Percentiles rank a stretch among this genome's conserved stretches.
Evolutionary conservation across 2,329 filamentous ascomycete genomes (phyloP).

Genomic region (Westerdykella aurantiaca): DNA sequence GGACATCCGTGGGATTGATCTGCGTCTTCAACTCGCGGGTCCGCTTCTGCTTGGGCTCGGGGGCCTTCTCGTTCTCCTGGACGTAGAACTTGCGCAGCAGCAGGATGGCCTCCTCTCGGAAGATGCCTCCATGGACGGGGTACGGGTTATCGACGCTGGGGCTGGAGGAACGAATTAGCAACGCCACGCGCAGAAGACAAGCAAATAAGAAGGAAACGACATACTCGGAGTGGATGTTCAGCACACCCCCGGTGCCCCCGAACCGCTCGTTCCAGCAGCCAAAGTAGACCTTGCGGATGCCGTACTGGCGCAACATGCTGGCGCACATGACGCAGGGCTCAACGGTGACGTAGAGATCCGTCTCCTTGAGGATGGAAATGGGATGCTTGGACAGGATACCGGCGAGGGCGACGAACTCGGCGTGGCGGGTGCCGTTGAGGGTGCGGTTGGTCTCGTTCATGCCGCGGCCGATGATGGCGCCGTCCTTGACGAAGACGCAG

Average conservation of each 20-base stretch:
- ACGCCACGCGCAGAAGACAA: neutral
- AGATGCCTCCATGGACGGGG: constrained; percentile 79
- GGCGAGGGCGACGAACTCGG: constrained; percentile 84
- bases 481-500: constrained; percentile 82
- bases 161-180: constrained; percentile 29
- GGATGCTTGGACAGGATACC: constrained; percentile 60
- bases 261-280: constrained; percentile 96
- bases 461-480: constrained; percentile 73
- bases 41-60: constrained; percentile 60
- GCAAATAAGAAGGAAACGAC: constrained; percentile 15
- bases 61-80: constrained; percentile 87
- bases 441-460: constrained; percentile 83
- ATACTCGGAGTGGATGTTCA: constrained; percentile 72
- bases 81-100: constrained; percentile 91
- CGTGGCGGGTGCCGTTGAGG: constrained; percentile 72
- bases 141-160: constrained; percentile 72
- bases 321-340: constrained; percentile 99
- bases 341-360: constrained; percentile 89
- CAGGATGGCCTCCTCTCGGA: constrained; percentile 87
- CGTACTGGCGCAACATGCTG: constrained; percentile 80
- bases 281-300: constrained; percentile 86
- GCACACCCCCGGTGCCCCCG: constrained; percentile 89
- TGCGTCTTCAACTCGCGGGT: constrained; percentile 58
- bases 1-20: constrained; percentile 45
- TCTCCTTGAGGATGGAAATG: constrained; percentile 63